A percentile compares a stretch with the other conserved stretches of the same genome.
These are phyloP conservation scores for Kwoniella heveanensis DNA, from an alignment of 768 basidiomycete genomes.

Conservation along the genomic window DNA sequence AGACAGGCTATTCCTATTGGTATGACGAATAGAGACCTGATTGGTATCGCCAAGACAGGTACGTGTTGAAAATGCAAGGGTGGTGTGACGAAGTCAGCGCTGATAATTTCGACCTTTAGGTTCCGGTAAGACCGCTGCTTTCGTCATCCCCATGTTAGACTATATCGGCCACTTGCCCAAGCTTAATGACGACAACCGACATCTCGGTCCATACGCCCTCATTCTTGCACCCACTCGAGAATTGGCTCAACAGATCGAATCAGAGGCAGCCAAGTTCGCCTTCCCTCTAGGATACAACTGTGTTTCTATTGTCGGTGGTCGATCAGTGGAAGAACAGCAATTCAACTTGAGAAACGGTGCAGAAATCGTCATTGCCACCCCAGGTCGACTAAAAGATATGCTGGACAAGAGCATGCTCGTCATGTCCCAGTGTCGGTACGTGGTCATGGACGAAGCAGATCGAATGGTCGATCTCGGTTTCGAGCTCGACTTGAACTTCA, in stretches of 20 bases:
- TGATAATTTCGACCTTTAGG: too few species aligned
- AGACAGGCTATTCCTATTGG: slow-evolving; percentile 99
- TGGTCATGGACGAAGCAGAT: slow-evolving; percentile 99
- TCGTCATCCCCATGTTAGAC: slow-evolving; percentile 95
- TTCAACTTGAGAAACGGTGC: slow-evolving; percentile 97
- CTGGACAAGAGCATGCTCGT: slow-evolving; percentile 95
- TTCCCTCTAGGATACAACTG: slow-evolving; percentile 84
- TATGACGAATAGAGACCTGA: slow-evolving; percentile 91
- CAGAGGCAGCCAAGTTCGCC: slow-evolving; percentile 89
- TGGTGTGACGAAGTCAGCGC: too few species aligned
- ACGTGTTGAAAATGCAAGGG: slow-evolving; percentile 45
- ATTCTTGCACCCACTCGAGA: slow-evolving; percentile 98
- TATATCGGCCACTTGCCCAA: slow-evolving; percentile 86
- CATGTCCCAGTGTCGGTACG: slow-evolving; percentile 92
- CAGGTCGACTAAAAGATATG: slow-evolving; percentile 96
- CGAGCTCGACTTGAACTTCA: slow-evolving; percentile 89
- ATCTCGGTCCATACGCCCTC: slow-evolving; percentile 88
- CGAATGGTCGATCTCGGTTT: slow-evolving; percentile 98
- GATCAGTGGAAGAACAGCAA: slow-evolving; percentile 95
- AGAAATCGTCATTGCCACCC: slow-evolving; percentile 97
- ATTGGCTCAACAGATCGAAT: slow-evolving; percentile 94
- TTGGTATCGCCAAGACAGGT: slow-evolving; percentile 99
- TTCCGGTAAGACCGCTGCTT: slow-evolving; percentile 98
- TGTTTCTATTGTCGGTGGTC: slow-evolving; percentile 97
- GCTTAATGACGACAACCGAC: slow-evolving; percentile 88